Evolutionary conservation across 2,329 filamentous ascomycete species (phyloP).

Genomic region (Hymenoscyphus scutula): DNA sequence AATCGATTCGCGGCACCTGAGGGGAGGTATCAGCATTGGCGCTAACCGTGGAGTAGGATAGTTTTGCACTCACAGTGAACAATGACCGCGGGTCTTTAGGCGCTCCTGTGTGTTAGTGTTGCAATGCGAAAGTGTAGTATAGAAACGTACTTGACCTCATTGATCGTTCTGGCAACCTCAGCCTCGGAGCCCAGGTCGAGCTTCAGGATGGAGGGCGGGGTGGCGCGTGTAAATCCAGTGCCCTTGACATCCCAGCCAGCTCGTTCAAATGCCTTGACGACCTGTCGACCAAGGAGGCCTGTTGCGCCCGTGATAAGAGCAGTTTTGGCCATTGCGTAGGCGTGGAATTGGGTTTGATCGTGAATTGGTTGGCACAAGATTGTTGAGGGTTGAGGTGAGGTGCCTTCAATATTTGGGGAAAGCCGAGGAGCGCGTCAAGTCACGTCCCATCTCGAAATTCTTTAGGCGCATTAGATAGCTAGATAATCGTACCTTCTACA

Average conservation of each 20-base stretch:
- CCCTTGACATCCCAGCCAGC: slow-evolving; percentile 69
- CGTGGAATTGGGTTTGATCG: slow-evolving; percentile 14
- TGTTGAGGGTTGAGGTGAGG: background rate
- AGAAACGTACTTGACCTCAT: slow-evolving; percentile 52
- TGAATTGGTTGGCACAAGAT: background rate
- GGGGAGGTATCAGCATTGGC: slow-evolving; percentile 11
- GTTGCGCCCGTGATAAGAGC: slow-evolving; percentile 82
- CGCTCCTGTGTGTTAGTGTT: slow-evolving; percentile 21
- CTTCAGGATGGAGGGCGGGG: slow-evolving; percentile 62
- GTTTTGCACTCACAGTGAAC: slow-evolving; percentile 67
- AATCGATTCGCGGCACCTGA: slow-evolving; percentile 82
- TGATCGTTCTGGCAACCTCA: slow-evolving; percentile 50
- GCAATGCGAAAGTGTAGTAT: slow-evolving; percentile 12
- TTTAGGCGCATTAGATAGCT: background rate
- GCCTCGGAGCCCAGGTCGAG: slow-evolving; percentile 34
- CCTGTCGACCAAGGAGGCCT: slow-evolving; percentile 77
- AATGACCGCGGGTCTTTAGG: slow-evolving; percentile 66
- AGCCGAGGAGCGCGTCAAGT: slow-evolving; percentile 1
- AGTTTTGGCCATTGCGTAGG: slow-evolving; percentile 47
- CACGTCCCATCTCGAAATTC: background rate
- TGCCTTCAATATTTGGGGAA: background rate
- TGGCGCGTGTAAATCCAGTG: slow-evolving; percentile 71
- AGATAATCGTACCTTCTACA: too few species aligned
- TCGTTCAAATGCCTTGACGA: slow-evolving; percentile 66
- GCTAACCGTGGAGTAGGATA: background rate